These are phyloP conservation scores for Suhomyces ambrosiae DNA, from an alignment of 1,139 yeast species.

Conservation along the genomic window DNA sequence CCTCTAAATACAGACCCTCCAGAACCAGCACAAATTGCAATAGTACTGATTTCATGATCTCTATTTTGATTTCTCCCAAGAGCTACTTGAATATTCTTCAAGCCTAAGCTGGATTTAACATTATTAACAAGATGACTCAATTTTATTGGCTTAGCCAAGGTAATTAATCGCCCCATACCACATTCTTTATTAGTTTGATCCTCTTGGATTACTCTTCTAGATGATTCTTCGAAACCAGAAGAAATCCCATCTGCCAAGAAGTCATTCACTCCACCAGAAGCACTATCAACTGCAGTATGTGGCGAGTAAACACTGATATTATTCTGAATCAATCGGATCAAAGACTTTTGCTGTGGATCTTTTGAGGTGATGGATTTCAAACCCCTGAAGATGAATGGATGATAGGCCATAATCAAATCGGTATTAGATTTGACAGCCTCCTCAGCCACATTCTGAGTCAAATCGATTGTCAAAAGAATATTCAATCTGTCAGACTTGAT, in stretches of 20 bases:
- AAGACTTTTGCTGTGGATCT: constrained; percentile 81
- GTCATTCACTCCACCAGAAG: constrained; percentile 88
- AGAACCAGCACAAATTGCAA: constrained; percentile 97
- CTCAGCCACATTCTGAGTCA: constrained; percentile 79
- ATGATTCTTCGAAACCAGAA: constrained; percentile 22
- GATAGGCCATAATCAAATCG: constrained; percentile 79
- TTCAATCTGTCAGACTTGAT: constrained; percentile 29
- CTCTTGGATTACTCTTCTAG: constrained; percentile 32
- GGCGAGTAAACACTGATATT: constrained; percentile 91
- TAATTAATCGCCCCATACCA: constrained; percentile 83
- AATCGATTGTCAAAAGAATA: constrained; percentile 77
- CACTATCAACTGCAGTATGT: constrained; percentile 95
- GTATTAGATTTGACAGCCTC: constrained; percentile 67
- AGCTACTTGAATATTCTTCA: constrained; percentile 69
- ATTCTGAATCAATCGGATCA: constrained; percentile 69
- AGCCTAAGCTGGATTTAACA: constrained; percentile 56
- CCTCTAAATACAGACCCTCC: constrained; percentile 74
- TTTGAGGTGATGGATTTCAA: constrained; percentile 68
- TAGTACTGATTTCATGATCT: constrained; percentile 38
- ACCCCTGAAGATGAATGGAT: constrained; percentile 91
- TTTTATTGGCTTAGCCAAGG: constrained; percentile 45
- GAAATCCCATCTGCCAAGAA: constrained; percentile 74
- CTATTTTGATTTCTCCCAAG: constrained; percentile 34
- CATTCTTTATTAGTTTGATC: constrained; percentile 43
- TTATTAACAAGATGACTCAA: constrained; percentile 50